Evolutionary conservation across 2,329 filamentous ascomycete genomes (phyloP).

Genomic region (Cordyceps javanica): DNA sequence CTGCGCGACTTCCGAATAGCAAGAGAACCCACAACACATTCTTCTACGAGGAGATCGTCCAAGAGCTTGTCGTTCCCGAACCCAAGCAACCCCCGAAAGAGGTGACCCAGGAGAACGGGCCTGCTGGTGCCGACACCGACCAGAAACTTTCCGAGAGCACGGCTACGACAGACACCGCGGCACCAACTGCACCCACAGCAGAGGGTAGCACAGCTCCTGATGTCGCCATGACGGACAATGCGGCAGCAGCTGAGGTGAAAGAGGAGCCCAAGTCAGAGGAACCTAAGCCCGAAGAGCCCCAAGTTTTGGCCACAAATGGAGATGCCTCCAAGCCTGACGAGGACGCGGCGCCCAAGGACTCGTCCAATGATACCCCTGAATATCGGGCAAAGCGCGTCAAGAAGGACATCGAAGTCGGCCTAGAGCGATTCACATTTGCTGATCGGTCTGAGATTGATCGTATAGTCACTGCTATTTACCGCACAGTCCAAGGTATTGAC

Average conservation of each 20-base stretch:
- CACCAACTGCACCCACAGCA: neutral
- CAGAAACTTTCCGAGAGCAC: slow-evolving; percentile 2
- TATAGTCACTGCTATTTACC: slow-evolving; percentile 78
- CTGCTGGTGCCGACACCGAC: neutral
- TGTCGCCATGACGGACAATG: neutral
- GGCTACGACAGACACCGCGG: neutral
- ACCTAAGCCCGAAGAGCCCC: slow-evolving; percentile 17
- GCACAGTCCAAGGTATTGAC: slow-evolving; percentile 73
- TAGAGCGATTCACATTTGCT: slow-evolving; percentile 66
- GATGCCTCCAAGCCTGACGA: slow-evolving; percentile 18
- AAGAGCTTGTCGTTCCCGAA: slow-evolving; percentile 44
- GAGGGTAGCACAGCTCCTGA: neutral
- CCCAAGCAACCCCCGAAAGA: slow-evolving; percentile 21
- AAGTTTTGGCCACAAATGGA: slow-evolving; percentile 17
- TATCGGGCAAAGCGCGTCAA: slow-evolving; percentile 51
- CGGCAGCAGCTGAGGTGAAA: neutral
- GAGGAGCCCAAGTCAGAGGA: slow-evolving; percentile 15
- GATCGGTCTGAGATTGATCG: slow-evolving; percentile 70
- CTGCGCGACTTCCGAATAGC: slow-evolving; percentile 61
- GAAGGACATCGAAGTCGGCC: slow-evolving; percentile 68
- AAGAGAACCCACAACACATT: slow-evolving; percentile 66
- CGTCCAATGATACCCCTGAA: slow-evolving; percentile 28
- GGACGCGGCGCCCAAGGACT: slow-evolving; percentile 12
- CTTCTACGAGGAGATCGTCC: slow-evolving; percentile 62
- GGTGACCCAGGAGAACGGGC: neutral